Conservation (phyloP, 1,284 basidiomycete species). For the Rugosomyces carneus region DNA sequence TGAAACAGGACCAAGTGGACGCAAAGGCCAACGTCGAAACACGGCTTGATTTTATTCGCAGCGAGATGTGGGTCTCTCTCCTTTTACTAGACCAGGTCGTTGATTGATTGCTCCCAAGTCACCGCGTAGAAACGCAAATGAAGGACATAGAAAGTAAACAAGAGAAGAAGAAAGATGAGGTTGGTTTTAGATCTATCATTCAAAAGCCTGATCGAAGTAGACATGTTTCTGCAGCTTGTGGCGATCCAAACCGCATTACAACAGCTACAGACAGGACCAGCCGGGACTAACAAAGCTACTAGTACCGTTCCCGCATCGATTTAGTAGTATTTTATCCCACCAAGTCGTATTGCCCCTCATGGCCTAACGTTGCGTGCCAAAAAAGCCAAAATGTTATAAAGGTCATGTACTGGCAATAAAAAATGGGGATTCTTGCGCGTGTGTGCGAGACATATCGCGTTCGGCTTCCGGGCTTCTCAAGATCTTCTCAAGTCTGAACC, state of each 20-base stretch:
- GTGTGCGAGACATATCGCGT: conserved; percentile 36
- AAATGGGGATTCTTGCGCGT: conserved; percentile 12
- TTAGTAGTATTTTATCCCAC: not conserved
- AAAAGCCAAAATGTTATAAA: not conserved
- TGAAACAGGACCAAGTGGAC: conserved; percentile 86
- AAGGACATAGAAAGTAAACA: conserved; percentile 69
- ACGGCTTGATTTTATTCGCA: conserved; percentile 83
- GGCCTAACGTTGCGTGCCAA: not conserved
- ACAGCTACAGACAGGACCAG: conserved; percentile 25
- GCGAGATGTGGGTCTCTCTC: conserved; percentile 72
- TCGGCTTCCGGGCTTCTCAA: conserved; percentile 61
- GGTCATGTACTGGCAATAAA: not conserved
- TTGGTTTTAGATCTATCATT: conserved; percentile 27
- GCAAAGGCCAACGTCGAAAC: conserved; percentile 90
- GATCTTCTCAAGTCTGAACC: conserved; percentile 62
- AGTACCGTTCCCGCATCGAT: conserved; percentile 13
- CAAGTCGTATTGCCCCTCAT: not conserved
- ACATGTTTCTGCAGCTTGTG: conserved; percentile 41
- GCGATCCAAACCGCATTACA: conserved; percentile 58
- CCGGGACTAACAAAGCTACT: conserved; percentile 8
- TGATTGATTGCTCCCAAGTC: conserved; percentile 38
- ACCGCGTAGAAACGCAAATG: conserved; percentile 75
- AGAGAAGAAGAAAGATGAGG: conserved; percentile 79
- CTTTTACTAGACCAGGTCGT: conserved; percentile 4
- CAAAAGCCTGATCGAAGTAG: conserved; percentile 3